Conservation (phyloP, 2,329 filamentous ascomycete species). For the Nemania sp. region DNA sequence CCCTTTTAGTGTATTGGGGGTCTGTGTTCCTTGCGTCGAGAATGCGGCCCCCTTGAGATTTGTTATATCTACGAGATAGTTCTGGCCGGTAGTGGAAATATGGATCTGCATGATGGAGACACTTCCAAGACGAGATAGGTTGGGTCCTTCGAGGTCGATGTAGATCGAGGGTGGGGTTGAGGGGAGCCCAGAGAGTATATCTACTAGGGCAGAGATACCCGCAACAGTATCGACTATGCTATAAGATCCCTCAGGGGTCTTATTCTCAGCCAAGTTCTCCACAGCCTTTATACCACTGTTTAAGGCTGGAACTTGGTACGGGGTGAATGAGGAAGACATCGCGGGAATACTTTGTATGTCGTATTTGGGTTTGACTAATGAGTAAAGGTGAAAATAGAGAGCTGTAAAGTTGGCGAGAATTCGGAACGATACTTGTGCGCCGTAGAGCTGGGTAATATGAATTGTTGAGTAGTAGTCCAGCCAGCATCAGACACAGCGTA, state of each 20-base stretch:
- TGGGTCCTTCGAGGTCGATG: slow-evolving; percentile 62
- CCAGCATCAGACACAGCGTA: too few relatives aligned
- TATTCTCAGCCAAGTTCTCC: too few relatives aligned
- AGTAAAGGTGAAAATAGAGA: too few relatives aligned
- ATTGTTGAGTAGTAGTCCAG: too few relatives aligned
- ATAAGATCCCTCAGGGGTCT: too few relatives aligned
- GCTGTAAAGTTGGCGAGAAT: too few relatives aligned
- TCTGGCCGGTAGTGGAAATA: slow-evolving; percentile 46
- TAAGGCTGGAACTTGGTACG: background rate
- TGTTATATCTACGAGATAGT: slow-evolving; percentile 61
- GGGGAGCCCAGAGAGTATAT: slow-evolving; percentile 44
- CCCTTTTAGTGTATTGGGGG: slow-evolving; percentile 48
- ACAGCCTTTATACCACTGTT: too few relatives aligned
- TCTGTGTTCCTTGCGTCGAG: slow-evolving; percentile 25
- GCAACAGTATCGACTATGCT: slow-evolving; percentile 30
- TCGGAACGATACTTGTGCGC: too few relatives aligned
- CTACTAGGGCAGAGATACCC: slow-evolving; percentile 37
- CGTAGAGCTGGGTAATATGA: too few relatives aligned
- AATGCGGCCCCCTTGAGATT: slow-evolving; percentile 56
- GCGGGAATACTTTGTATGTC: too few relatives aligned
- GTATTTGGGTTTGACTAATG: too few relatives aligned
- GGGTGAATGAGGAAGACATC: too few relatives aligned
- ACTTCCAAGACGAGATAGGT: slow-evolving; percentile 57
- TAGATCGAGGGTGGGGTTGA: slow-evolving; percentile 55
- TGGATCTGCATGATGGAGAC: slow-evolving; percentile 60